Evolutionary conservation across 2,329 filamentous ascomycete genomes (phyloP), one percentile per base, ranked within the genome.

Genomic region (Chaetomium strumarium): DNA sequence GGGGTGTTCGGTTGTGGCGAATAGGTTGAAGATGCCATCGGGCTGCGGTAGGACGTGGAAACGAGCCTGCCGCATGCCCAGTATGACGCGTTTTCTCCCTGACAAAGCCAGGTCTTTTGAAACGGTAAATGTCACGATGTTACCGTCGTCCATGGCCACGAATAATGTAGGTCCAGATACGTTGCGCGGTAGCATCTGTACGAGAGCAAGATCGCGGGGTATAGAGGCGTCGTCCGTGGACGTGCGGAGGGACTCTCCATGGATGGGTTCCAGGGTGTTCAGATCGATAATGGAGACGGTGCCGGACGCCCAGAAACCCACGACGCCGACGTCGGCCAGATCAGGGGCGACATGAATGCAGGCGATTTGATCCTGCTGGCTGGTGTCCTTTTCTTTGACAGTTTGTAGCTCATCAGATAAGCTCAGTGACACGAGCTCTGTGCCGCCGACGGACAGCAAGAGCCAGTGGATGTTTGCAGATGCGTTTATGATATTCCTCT

Each of bases 1-100:
- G 0, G 93, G 88, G 64, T 96, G 90, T 63, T 99, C 93, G 52
- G 90, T 96, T 0, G 90, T 95, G 0, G 90, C 90, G 66, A 99
- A 95, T 0, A 99, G 84, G 61, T 88, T 95, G 65, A 79, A 87
- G 0, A 89, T 72, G 0, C 79, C 81, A 44, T 84, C 74, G 1
- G 75, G 75, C 46, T 85, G 80, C 0, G 90, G 88, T 2, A 99
- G 72, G 19, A 87, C 76, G 53, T 92, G 86, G 62, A 99, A 84
- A 13, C 81, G 83, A 2, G 92, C 88, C 60, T 95, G 87, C 55
- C 90, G 86, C 13, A 88, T 92, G 20, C 93, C 92, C 12, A 99
- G 75, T 1, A 92, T 83, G 20, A 95, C 85, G 61, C 84, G 90
- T 66, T 91, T 96, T 57, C 85, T 83, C 1, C 82, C 78, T 0